Conservation (phyloP, 2,329 filamentous ascomycete species). For the Stylonectria norvegica region DNA sequence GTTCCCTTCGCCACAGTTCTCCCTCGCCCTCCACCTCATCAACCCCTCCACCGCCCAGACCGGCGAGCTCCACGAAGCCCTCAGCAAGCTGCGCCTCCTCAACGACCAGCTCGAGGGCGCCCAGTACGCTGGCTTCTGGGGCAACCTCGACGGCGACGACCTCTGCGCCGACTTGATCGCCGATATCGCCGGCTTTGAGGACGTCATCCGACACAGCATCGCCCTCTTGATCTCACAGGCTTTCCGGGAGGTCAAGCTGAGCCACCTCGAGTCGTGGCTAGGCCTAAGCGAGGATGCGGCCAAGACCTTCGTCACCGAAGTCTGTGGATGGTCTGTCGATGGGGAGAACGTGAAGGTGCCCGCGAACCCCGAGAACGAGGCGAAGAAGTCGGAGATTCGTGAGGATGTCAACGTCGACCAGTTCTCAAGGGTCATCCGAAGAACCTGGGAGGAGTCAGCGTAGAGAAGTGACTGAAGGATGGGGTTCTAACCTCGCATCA, state of each 20-base stretch:
- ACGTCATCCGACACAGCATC: slow-evolving; percentile 85
- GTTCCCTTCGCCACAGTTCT: slow-evolving; percentile 95
- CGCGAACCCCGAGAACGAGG: slow-evolving; percentile 95
- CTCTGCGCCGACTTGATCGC: slow-evolving; percentile 93
- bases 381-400: slow-evolving; percentile 88
- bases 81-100: slow-evolving; percentile 79
- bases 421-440: slow-evolving; percentile 74
- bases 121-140: slow-evolving; percentile 91
- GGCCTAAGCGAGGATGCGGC: slow-evolving; percentile 66
- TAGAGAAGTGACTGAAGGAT: slow-evolving; percentile 23
- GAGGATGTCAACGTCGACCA: slow-evolving; percentile 93
- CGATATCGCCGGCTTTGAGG: slow-evolving; percentile 93
- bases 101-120: slow-evolving; percentile 86
- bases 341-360: slow-evolving; percentile 70
- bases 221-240: slow-evolving; percentile 80
- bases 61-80: slow-evolving; percentile 80
- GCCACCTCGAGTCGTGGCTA: slow-evolving; percentile 71
- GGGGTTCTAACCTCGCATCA: slow-evolving; percentile 19
- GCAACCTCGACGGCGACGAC: slow-evolving; percentile 86
- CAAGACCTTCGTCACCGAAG: slow-evolving; percentile 76
- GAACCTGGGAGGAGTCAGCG: slow-evolving; percentile 73
- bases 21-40: slow-evolving; percentile 88
- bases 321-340: slow-evolving; percentile 82
- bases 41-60: slow-evolving; percentile 67
- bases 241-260: slow-evolving; percentile 67